Evolutionary conservation across 2,329 filamentous ascomycete species (phyloP).

Genomic region (Ceratocystis diversiconidia): DNA sequence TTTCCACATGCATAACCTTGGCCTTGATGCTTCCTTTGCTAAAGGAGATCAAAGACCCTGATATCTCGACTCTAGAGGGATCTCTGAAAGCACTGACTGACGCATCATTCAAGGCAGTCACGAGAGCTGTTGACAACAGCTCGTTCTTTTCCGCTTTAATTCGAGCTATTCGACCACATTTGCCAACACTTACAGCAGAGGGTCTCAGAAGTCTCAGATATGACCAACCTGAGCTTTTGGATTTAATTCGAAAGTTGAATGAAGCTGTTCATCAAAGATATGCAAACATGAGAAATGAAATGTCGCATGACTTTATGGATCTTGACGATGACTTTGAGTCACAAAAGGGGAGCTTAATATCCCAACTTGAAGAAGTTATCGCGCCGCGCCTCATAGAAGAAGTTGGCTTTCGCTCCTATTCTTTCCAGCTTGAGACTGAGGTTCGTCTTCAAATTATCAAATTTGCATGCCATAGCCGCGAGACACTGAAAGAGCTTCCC

Average conservation of each 20-base stretch:
- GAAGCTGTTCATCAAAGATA: conserved; percentile 24
- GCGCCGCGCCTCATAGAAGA: conserved; percentile 5
- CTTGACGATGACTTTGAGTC: conserved; percentile 52
- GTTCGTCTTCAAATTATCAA: conserved; percentile 6
- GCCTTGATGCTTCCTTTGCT: conserved; percentile 36
- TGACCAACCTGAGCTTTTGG: conserved; percentile 30
- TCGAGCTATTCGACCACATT: conserved; percentile 30
- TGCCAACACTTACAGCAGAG: conserved; percentile 31
- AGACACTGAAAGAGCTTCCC: neutral
- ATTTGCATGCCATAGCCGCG: neutral
- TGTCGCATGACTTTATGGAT: conserved; percentile 46
- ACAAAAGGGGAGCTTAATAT: conserved; percentile 36
- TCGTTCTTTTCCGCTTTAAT: conserved; percentile 35
- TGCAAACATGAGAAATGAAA: conserved; percentile 24
- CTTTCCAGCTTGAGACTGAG: conserved; percentile 10
- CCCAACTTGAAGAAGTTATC: conserved; percentile 17
- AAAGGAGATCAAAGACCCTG: conserved; percentile 32
- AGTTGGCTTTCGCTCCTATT: conserved; percentile 3
- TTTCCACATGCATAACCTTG: conserved; percentile 34
- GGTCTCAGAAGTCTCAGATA: conserved; percentile 28
- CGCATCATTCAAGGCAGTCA: conserved; percentile 29
- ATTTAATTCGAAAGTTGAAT: conserved; percentile 31
- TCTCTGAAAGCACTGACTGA: conserved; percentile 30
- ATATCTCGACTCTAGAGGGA: conserved; percentile 36
- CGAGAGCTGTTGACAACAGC: conserved; percentile 33